These are phyloP conservation scores for Triadica sebifera DNA, from an alignment of 345 rosid genomes.

Conservation along the genomic window DNA sequence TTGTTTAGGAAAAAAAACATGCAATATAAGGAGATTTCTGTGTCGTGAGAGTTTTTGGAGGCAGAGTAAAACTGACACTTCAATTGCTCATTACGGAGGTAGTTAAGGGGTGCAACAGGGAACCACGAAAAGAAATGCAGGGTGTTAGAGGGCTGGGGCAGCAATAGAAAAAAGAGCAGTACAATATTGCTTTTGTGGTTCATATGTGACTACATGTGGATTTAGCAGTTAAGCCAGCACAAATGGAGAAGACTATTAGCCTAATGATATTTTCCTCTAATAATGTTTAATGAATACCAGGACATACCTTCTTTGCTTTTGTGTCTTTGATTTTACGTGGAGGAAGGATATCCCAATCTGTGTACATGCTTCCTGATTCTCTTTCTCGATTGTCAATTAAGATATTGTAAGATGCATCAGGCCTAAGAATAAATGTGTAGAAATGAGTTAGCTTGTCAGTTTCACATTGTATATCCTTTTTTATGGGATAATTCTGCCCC, in stretches of 20 bases:
- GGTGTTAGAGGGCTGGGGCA: not conserved
- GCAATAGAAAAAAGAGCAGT: not conserved
- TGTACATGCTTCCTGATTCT: slow-evolving; percentile 74
- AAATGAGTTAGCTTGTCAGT: slow-evolving; percentile 80
- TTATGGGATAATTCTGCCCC: slow-evolving; percentile 81
- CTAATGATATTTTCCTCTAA: not conserved
- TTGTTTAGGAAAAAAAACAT: not conserved
- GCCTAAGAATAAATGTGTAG: slow-evolving; percentile 80
- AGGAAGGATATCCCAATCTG: slow-evolving; percentile 89
- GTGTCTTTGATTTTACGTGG: slow-evolving; percentile 64
- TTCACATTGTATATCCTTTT: slow-evolving; percentile 78
- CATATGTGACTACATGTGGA: no score
- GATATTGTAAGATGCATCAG: slow-evolving; percentile 73
- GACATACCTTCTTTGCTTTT: slow-evolving; percentile 64
- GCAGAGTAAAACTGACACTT: not conserved
- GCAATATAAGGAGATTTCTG: not conserved
- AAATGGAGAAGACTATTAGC: not conserved
- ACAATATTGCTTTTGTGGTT: no score
- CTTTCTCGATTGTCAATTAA: slow-evolving; percentile 72
- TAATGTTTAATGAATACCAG: not conserved
- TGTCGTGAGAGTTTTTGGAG: not conserved
- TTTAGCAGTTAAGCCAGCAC: not conserved
- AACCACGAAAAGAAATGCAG: not conserved
- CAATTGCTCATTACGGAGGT: not conserved
- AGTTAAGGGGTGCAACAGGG: not conserved